Conservation (phyloP, 805 yeast species). For the Pachysolen tannophilus region DNA sequence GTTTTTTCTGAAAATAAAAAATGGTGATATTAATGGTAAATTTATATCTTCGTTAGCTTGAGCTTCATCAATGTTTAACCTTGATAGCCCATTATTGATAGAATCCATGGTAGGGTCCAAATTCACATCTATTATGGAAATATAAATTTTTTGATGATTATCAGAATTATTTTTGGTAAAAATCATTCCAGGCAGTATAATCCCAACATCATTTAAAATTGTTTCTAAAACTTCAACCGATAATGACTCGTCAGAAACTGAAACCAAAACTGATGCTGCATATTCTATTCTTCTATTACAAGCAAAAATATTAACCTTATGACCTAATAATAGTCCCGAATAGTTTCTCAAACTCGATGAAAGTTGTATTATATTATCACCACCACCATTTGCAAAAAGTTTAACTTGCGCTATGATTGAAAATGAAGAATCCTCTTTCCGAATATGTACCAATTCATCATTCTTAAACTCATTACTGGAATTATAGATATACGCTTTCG, state of each 20-base stretch:
- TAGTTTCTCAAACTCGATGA: slow-evolving; percentile 13
- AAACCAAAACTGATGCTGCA: slow-evolving; percentile 5
- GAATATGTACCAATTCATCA: too few species aligned
- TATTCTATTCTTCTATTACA: slow-evolving; percentile 40
- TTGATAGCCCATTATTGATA: slow-evolving; percentile 28
- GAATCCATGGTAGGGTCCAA: slow-evolving; percentile 20
- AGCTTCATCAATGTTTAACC: slow-evolving; percentile 23
- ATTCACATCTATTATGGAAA: slow-evolving; percentile 10
- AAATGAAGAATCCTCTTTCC: too few species aligned
- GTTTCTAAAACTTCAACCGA: slow-evolving; percentile 30
- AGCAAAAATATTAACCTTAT: slow-evolving; percentile 33
- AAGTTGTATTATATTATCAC: slow-evolving; percentile 19
- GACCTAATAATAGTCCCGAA: slow-evolving; percentile 21
- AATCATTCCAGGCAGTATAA: slow-evolving; percentile 49
- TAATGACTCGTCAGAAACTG: slow-evolving; percentile 10
- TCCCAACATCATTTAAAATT: slow-evolving; percentile 44
- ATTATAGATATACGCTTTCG: too few species aligned
- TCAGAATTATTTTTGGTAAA: slow-evolving; percentile 18
- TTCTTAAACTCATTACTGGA: too few species aligned
- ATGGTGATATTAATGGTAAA: slow-evolving; percentile 35
- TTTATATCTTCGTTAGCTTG: slow-evolving; percentile 10
- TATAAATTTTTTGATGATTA: slow-evolving; percentile 11
- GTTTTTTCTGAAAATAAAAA: slow-evolving; percentile 34
- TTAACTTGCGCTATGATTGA: too few species aligned
- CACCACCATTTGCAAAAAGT: too few species aligned